Evolutionary conservation across 139 green algal genomes (phyloP), one percentile per base, ranked within the genome.

Genomic region (Chlorella sp.): DNA sequence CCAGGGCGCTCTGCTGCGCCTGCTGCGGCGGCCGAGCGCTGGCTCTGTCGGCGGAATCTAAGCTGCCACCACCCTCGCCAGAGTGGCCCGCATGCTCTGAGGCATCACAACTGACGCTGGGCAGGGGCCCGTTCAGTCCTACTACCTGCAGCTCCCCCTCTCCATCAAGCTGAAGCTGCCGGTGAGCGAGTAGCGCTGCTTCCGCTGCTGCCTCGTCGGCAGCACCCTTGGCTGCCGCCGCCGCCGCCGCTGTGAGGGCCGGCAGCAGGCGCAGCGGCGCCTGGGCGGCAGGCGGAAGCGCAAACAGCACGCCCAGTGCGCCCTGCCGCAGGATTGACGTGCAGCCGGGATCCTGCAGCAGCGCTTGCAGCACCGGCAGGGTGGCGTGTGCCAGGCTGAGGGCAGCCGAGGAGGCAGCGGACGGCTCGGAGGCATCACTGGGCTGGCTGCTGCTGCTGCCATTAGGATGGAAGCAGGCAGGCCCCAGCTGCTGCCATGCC

Each of bases 261-360:
- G n/a, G 64, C 79, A 84, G 79, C 62, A 76, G 64, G 14, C 44
- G 41, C 32, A 84, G 79, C 62, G 40, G 77, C 13, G 60, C 62
- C 41, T 84, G 79, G 1, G 43, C 22, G 0, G 32, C 32, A 3
- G 79, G 20, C 6, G 79, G 79, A 43, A 75, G 32, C 9, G 44
- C 64, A 30, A 65, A 34, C 62, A 67, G 0, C 8, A n/a, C 79
- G n/a, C 26, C 22, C 38, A 76, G 32, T 28, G 64, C 64, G 14
- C 32, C 79, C 5, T 24, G 8, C 56, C 56, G 79, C n/a, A 84
- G 14, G 60, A 28, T 3, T 0, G 38, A 13, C 24, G 30, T 9
- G 77, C 77, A 13, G 77, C 24, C 1, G 60, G 73, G 51, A 16
- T 60, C 51, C 40, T 74, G 77, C 38, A 83, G 77, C 77, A 83